These are phyloP conservation scores for Alternaria sp. DNA, from an alignment of 2,329 filamentous ascomycete species.

Conservation along the genomic window DNA sequence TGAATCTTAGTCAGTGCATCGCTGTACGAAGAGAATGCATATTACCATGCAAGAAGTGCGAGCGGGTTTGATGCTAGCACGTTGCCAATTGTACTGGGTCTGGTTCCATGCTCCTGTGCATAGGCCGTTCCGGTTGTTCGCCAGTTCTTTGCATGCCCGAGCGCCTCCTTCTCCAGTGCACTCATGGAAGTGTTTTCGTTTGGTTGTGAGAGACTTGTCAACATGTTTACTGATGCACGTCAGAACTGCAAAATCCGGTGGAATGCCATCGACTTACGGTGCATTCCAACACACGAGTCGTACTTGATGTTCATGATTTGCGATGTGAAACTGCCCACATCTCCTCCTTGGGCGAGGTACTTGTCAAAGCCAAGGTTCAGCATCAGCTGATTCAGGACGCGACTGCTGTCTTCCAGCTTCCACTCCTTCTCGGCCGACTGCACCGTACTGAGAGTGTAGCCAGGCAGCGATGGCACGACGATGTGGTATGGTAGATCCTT, in stretches of 20 bases:
- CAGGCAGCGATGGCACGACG: slow-evolving; percentile 65
- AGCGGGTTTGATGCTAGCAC: slow-evolving; percentile 64
- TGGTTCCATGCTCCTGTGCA: slow-evolving; percentile 61
- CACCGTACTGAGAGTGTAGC: slow-evolving; percentile 61
- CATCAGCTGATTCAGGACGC: slow-evolving; percentile 64
- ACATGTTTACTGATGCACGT: slow-evolving; percentile 40
- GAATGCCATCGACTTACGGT: slow-evolving; percentile 31
- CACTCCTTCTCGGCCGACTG: slow-evolving; percentile 60
- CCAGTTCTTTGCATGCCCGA: slow-evolving; percentile 45
- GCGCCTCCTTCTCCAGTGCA: slow-evolving; percentile 27
- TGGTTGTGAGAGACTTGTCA: slow-evolving; percentile 16
- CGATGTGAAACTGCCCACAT: slow-evolving; percentile 60
- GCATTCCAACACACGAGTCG: slow-evolving; percentile 59
- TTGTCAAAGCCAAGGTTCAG: slow-evolving; percentile 62
- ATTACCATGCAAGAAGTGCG: slow-evolving; percentile 64
- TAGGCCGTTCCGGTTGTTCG: slow-evolving; percentile 59
- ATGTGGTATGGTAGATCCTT: slow-evolving; percentile 65
- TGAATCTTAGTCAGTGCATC: neutral
- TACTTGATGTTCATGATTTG: slow-evolving; percentile 53
- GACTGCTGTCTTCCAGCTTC: slow-evolving; percentile 51
- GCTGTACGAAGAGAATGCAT: neutral
- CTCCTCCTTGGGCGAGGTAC: slow-evolving; percentile 67
- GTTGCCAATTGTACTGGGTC: slow-evolving; percentile 66
- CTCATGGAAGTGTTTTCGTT: slow-evolving; percentile 30
- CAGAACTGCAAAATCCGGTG: neutral